A percentile compares a stretch with the other conserved stretches of the same genome.
Conservation (phyloP, 1,139 yeast species). For the Kurtzmaniella quercitrusa region DNA sequence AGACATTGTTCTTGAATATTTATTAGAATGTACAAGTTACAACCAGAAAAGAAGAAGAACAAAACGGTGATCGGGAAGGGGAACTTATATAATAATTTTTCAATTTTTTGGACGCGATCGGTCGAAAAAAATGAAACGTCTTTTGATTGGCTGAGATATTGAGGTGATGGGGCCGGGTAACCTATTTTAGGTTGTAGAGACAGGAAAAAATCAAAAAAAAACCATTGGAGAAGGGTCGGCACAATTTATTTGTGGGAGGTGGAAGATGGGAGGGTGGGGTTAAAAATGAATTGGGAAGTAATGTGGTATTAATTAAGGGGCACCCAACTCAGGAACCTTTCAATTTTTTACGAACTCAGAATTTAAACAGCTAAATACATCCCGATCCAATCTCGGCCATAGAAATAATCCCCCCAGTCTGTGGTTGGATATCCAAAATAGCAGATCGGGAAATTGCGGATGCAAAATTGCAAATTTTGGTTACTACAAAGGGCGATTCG, state of each 20-base stretch:
- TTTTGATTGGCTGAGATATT: conserved; percentile 7
- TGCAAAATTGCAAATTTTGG: background rate
- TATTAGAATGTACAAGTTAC: conserved; percentile 5
- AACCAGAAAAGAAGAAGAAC: conserved; percentile 8
- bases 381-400: background rate
- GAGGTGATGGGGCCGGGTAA: conserved; percentile 10
- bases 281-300: too few relatives aligned
- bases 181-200: conserved; percentile 9
- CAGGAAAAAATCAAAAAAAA: background rate
- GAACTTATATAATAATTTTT: conserved; percentile 2
- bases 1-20: conserved; percentile 11
- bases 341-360: too few relatives aligned
- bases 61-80: background rate
- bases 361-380: background rate
- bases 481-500: background rate
- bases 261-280: too few relatives aligned
- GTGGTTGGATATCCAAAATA: background rate
- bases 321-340: too few relatives aligned
- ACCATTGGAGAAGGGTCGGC: background rate
- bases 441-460: conserved; percentile 2
- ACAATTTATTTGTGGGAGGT: too few relatives aligned
- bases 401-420: background rate
- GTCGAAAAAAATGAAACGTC: conserved; percentile 6
- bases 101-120: conserved; percentile 4
- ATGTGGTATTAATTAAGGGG: too few relatives aligned